Evolutionary conservation across 306 rosid species (phyloP).

Genomic region (Quercus robur): DNA sequence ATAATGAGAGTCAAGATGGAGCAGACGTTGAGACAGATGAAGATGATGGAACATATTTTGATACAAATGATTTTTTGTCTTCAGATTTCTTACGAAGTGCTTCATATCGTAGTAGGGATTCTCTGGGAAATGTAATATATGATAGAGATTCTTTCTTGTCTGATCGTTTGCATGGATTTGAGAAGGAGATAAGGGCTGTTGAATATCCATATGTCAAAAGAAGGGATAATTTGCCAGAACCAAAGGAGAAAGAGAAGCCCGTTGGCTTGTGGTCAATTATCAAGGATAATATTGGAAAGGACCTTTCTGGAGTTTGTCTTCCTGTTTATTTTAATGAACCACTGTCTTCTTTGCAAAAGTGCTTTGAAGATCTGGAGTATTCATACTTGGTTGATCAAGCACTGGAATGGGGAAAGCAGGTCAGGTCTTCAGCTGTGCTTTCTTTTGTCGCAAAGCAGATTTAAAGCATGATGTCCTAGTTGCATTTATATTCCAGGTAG

Average conservation of each 20-base stretch:
- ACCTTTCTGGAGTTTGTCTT: conserved; percentile 98
- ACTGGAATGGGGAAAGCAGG: conserved; percentile 96
- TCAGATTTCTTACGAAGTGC: conserved; percentile 90
- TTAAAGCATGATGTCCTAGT: conserved; percentile 41
- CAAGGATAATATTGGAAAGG: conserved; percentile 98
- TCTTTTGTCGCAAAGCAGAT: conserved; percentile 42
- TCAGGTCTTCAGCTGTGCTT: conserved; percentile 53
- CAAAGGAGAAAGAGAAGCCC: conserved; percentile 89
- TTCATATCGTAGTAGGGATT: conserved; percentile 82
- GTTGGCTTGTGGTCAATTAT: conserved; percentile 96
- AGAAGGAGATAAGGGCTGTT: conserved; percentile 55
- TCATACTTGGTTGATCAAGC: conserved; percentile 94
- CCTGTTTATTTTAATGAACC: conserved; percentile 99
- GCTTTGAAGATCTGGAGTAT: conserved; percentile 98
- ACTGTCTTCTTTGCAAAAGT: conserved; percentile 92
- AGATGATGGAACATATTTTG: conserved; percentile 82
- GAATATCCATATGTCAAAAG: conserved; percentile 79
- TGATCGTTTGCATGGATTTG: conserved; percentile 58
- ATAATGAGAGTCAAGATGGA: conserved; percentile 96
- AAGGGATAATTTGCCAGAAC: conserved; percentile 92
- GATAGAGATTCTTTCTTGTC: conserved; percentile 61
- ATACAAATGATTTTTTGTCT: conserved; percentile 65
- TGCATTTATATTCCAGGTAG: conserved; percentile 37
- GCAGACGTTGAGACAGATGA: conserved; percentile 89
- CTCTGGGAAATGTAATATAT: conserved; percentile 50